A percentile compares a stretch with the other conserved stretches of the same genome.
These are phyloP conservation scores for Colletotrichum spaethianum DNA, from an alignment of 2,329 filamentous ascomycete species.

Conservation along the genomic window DNA sequence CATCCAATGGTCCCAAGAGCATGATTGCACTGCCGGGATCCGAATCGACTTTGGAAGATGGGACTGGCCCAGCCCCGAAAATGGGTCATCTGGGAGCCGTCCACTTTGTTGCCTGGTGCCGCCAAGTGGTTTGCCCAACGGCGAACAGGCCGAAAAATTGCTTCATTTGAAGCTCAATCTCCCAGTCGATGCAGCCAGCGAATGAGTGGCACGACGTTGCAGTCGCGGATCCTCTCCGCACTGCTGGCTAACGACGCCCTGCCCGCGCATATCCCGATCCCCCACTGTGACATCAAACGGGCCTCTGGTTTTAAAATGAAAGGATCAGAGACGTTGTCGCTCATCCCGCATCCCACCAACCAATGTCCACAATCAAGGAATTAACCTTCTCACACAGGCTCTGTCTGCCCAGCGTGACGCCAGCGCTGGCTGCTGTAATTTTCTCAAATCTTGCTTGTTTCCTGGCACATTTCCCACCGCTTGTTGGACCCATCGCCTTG, in stretches of 20 bases:
- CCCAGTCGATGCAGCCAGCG: slow-evolving; percentile 24
- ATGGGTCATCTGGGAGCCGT: background rate
- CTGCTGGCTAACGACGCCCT: slow-evolving; percentile 23
- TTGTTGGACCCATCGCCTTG: slow-evolving; percentile 18
- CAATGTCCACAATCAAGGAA: slow-evolving; percentile 33
- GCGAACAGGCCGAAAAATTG: slow-evolving; percentile 21
- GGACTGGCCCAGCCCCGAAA: background rate
- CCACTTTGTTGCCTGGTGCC: slow-evolving; percentile 1
- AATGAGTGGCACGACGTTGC: slow-evolving; percentile 37
- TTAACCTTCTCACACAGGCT: slow-evolving; percentile 37
- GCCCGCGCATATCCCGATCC: slow-evolving; percentile 30
- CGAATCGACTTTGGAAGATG: slow-evolving; percentile 5
- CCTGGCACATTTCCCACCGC: slow-evolving; percentile 26
- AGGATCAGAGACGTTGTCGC: slow-evolving; percentile 33
- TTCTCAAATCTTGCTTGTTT: slow-evolving; percentile 34
- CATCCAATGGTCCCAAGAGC: slow-evolving; percentile 3
- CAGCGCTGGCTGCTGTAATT: slow-evolving; percentile 21
- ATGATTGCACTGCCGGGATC: slow-evolving; percentile 11
- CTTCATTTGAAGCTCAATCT: slow-evolving; percentile 40
- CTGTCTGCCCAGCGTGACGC: slow-evolving; percentile 30
- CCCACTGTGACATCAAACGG: slow-evolving; percentile 40
- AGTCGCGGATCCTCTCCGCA: slow-evolving; percentile 39
- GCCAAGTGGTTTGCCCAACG: slow-evolving; percentile 12
- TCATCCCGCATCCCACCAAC: slow-evolving; percentile 33
- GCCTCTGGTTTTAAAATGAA: slow-evolving; percentile 40